A percentile compares a stretch with the other conserved stretches of the same genome.
Conservation (phyloP, 805 yeast genomes). For the Metschnikowia kofuensis region DNA sequence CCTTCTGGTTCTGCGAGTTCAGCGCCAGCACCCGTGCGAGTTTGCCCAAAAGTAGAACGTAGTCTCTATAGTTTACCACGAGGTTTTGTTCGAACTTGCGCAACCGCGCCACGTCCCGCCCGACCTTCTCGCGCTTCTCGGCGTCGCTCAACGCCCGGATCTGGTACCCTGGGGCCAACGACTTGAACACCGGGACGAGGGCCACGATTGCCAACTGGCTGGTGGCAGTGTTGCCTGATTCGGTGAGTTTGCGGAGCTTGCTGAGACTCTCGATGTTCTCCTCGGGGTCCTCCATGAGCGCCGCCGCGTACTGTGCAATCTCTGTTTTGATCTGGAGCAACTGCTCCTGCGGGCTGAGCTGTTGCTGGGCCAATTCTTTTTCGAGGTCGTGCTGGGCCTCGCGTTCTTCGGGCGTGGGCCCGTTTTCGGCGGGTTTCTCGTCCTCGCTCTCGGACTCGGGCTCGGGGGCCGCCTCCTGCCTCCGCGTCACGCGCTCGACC, state of each 20-base stretch:
- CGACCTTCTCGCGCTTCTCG: conserved; percentile 78
- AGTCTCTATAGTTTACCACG: conserved; percentile 64
- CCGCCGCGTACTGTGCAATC: conserved; percentile 76
- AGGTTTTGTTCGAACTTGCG: conserved; percentile 80
- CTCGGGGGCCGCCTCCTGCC: conserved; percentile 17
- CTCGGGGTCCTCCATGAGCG: conserved; percentile 83
- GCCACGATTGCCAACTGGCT: conserved; percentile 73
- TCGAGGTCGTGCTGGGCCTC: no score
- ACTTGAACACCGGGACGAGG: conserved; percentile 78
- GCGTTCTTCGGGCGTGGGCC: no score
- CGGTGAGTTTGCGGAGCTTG: conserved; percentile 67
- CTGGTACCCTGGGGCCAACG: conserved; percentile 83
- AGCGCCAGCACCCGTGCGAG: conserved; percentile 39
- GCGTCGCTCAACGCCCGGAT: conserved; percentile 79
- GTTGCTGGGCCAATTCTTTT: neutral
- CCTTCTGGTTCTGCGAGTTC: conserved; percentile 36
- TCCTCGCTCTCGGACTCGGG: conserved; percentile 15
- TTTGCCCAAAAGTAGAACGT: conserved; percentile 53
- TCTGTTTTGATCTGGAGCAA: conserved; percentile 70
- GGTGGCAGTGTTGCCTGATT: conserved; percentile 62
- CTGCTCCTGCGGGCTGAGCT: conserved; percentile 47
- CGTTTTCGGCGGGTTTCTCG: conserved; percentile 6
- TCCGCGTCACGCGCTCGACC: conserved; percentile 61
- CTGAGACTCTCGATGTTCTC: conserved; percentile 66
- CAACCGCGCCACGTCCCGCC: conserved; percentile 74